These are phyloP conservation scores for Lodderomyces theae DNA, from an alignment of 1,139 yeast genomes.

Conservation along the genomic window DNA sequence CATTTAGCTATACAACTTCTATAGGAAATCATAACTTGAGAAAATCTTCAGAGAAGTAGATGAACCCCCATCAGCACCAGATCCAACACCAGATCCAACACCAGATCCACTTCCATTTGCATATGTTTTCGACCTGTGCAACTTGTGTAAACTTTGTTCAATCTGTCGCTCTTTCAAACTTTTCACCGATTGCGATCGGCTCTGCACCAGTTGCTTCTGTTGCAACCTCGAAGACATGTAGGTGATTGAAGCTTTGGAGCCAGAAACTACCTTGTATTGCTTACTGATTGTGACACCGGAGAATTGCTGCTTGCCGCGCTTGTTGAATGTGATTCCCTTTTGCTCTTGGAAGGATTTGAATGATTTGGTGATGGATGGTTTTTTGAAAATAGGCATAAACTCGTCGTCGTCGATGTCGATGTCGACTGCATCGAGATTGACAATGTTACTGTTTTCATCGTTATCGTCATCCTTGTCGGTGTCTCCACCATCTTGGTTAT, in stretches of 20 bases:
- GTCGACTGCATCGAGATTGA: slow-evolving; percentile 17
- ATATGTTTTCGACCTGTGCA: slow-evolving; percentile 19
- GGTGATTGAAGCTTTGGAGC: slow-evolving; percentile 59
- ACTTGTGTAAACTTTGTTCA: slow-evolving; percentile 24
- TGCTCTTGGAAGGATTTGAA: slow-evolving; percentile 40
- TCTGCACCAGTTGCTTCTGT: neutral
- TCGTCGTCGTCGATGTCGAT: slow-evolving; percentile 34
- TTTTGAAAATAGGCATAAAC: slow-evolving; percentile 37
- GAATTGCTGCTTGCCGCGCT: slow-evolving; percentile 37
- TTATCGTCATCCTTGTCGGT: slow-evolving; percentile 19
- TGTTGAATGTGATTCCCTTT: slow-evolving; percentile 33
- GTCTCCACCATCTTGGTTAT: slow-evolving; percentile 7
- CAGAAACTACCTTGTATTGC: slow-evolving; percentile 54
- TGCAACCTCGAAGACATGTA: slow-evolving; percentile 41
- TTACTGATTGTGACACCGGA: slow-evolving; percentile 58
- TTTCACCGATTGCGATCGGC: slow-evolving; percentile 17
- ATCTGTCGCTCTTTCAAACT: slow-evolving; percentile 31
- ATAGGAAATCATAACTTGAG: slow-evolving; percentile 19
- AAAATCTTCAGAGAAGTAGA: slow-evolving; percentile 12
- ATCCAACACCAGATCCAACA: no score
- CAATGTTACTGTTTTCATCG: slow-evolving; percentile 32
- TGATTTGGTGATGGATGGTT: slow-evolving; percentile 49
- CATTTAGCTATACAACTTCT: no score
- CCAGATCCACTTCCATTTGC: no score
- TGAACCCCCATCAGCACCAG: neutral